phyloP scores from a whole-genome alignment of 768 basidiomycete species.

The Artomyces pyxidatus region DNA sequence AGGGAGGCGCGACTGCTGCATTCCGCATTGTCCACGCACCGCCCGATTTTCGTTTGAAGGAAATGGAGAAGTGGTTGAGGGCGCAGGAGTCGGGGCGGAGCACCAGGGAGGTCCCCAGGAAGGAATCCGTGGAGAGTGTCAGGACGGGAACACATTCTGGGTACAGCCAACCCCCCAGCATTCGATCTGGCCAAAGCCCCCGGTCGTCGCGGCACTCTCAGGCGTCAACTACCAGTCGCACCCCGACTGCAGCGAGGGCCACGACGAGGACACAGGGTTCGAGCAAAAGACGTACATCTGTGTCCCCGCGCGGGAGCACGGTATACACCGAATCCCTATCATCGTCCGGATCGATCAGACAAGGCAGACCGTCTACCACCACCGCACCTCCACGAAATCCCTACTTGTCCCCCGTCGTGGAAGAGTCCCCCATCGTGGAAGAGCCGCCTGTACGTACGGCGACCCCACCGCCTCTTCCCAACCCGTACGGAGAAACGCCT shows the following conservation, averaged over 20 bases:
- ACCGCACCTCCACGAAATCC: not conserved
- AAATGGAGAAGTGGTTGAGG: conserved; percentile 73
- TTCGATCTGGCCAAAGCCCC: conserved; percentile 5
- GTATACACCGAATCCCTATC: conserved; percentile 11
- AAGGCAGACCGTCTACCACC: not conserved
- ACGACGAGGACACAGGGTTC: conserved; percentile 1
- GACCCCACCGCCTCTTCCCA: conserved; percentile 1
- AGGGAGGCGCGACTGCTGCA: conserved; percentile 31
- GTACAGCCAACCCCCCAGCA: conserved; percentile 15
- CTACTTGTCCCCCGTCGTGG: conserved; percentile 14
- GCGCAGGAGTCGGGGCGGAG: conserved; percentile 28
- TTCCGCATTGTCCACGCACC: conserved; percentile 67
- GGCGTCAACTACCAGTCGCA: not conserved
- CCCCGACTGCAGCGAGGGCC: not conserved
- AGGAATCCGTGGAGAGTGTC: conserved; percentile 29
- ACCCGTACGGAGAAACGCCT: conserved; percentile 13
- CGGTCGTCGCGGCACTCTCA: conserved; percentile 1
- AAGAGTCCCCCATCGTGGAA: not conserved
- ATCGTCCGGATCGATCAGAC: conserved; percentile 9
- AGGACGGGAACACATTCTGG: conserved; percentile 16
- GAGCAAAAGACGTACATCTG: conserved; percentile 7
- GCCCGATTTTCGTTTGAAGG: conserved; percentile 64
- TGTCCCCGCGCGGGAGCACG: conserved; percentile 13
- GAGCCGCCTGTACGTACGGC: not conserved
- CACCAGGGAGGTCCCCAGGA: conserved; percentile 15